A percentile compares a stretch with the other conserved stretches of the same genome.
Evolutionary conservation across 345 rosid species (phyloP).

Genomic region (Punica granatum): DNA sequence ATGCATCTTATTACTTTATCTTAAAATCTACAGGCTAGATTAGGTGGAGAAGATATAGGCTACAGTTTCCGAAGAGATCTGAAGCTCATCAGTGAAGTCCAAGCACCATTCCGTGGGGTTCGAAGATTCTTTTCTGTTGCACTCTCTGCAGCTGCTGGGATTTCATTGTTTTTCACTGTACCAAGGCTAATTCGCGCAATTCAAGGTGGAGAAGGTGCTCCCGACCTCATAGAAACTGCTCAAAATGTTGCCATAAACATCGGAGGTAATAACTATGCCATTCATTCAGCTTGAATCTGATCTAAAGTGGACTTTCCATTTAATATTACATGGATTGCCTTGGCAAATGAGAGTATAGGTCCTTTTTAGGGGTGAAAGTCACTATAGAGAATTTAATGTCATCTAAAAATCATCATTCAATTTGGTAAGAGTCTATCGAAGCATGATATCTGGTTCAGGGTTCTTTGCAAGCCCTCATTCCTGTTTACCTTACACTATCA

Average conservation of each 20-base stretch:
- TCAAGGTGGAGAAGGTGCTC: conserved; percentile 75
- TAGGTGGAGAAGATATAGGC: conserved; percentile 96
- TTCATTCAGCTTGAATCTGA: neutral
- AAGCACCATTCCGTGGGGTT: conserved; percentile 93
- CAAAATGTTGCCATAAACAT: conserved; percentile 80
- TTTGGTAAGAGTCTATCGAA: neutral
- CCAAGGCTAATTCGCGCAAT: conserved; percentile 73
- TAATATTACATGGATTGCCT: neutral
- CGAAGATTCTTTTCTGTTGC: conserved; percentile 80
- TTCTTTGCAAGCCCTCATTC: neutral
- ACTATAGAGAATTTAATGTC: no score
- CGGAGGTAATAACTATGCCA: conserved; percentile 52
- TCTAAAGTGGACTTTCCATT: neutral
- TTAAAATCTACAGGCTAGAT: conserved; percentile 56
- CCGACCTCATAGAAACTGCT: conserved; percentile 61
- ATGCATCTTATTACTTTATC: neutral
- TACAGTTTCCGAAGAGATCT: conserved; percentile 83
- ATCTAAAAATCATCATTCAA: neutral
- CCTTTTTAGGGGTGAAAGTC: neutral
- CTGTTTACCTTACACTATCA: neutral
- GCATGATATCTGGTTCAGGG: neutral
- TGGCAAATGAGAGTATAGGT: neutral
- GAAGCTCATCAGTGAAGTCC: conserved; percentile 91
- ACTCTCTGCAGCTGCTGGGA: conserved; percentile 84
- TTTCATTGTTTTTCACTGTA: conserved; percentile 69